Percentiles rank a stretch among this genome's conserved stretches.
Evolutionary conservation across 106 monocot species (phyloP).

Genomic region (Dendrobium catenatum): DNA sequence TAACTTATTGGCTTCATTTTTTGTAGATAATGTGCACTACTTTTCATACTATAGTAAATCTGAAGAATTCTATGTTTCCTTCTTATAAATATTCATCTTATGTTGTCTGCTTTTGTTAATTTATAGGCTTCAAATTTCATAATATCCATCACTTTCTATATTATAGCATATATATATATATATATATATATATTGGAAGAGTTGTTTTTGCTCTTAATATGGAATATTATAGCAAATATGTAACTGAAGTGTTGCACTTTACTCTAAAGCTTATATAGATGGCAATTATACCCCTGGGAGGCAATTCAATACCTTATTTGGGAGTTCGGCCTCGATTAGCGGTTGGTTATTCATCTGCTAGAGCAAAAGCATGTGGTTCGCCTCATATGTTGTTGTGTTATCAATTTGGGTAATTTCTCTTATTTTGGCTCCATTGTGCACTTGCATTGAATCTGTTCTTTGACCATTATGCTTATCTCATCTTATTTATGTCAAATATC

Average conservation of each 20-base stretch:
- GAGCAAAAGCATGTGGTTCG: not conserved
- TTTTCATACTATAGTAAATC: not conserved
- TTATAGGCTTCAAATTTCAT: not conserved
- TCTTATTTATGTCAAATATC: not conserved
- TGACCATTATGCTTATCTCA: not conserved
- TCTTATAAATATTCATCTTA: not conserved
- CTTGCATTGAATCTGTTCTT: not conserved
- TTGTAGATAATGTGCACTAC: not conserved
- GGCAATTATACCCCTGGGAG: conserved; percentile 2
- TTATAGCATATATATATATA: not conserved
- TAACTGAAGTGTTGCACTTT: not conserved
- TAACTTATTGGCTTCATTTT: not conserved
- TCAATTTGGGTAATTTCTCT: conserved; percentile 4
- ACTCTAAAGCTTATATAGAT: conserved; percentile 10
- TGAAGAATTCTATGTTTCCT: not conserved
- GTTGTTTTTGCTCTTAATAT: too few relatives aligned
- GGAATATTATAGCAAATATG: not conserved
- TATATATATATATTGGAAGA: too few relatives aligned
- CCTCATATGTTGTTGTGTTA: not conserved
- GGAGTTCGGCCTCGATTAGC: not conserved
- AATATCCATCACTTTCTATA: not conserved
- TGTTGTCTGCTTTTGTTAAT: not conserved
- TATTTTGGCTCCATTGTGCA: not conserved
- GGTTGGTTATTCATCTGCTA: conserved; percentile 2
- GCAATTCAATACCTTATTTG: conserved; percentile 8